A percentile compares a stretch with the other conserved stretches of the same genome.
phyloP scores from a whole-genome alignment of 2,329 filamentous ascomycete genomes.

The Fusarium sp. region DNA sequence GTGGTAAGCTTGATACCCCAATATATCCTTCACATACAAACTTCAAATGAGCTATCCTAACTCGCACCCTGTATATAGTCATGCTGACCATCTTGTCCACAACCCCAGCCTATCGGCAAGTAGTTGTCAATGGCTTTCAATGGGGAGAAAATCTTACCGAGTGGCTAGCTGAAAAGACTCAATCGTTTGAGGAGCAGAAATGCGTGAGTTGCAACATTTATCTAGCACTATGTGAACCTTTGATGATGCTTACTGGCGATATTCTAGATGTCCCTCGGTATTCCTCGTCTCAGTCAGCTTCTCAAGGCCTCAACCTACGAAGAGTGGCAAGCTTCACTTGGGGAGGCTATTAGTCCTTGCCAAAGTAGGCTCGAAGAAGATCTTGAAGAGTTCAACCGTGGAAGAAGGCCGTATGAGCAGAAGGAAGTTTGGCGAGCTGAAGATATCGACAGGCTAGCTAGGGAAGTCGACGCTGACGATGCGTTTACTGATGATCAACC shows the following conservation, averaged over 20 bases:
- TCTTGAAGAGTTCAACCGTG: conserved; percentile 26
- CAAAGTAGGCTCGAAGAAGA: conserved; percentile 30
- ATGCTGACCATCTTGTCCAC: conserved; percentile 36
- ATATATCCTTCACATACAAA: too few species aligned
- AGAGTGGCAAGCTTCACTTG: conserved; percentile 31
- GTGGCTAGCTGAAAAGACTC: conserved; percentile 29
- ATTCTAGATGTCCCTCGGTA: conserved; percentile 30
- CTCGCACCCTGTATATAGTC: conserved; percentile 13
- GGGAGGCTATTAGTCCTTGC: conserved; percentile 2
- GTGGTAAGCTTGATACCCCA: conserved; percentile 18
- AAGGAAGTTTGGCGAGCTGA: conserved; percentile 20
- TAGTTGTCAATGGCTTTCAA: conserved; percentile 34
- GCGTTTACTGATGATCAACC: conserved; percentile 24
- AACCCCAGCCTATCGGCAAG: conserved; percentile 35
- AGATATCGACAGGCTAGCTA: conserved; percentile 33
- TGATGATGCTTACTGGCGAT: neutral
- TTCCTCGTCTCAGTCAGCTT: conserved; percentile 22
- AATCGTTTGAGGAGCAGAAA: conserved; percentile 36
- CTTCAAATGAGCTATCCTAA: conserved; percentile 2
- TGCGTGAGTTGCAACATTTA: conserved; percentile 17
- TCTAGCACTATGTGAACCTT: too few species aligned
- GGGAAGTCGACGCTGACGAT: conserved; percentile 30
- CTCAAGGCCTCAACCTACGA: conserved; percentile 28
- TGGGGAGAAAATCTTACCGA: conserved; percentile 37
- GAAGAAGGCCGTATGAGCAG: neutral